Percentiles rank a stretch among this genome's conserved stretches.
These are phyloP conservation scores for Leucocoprinus sp. DNA, from an alignment of 768 basidiomycete species.

Conservation along the genomic window DNA sequence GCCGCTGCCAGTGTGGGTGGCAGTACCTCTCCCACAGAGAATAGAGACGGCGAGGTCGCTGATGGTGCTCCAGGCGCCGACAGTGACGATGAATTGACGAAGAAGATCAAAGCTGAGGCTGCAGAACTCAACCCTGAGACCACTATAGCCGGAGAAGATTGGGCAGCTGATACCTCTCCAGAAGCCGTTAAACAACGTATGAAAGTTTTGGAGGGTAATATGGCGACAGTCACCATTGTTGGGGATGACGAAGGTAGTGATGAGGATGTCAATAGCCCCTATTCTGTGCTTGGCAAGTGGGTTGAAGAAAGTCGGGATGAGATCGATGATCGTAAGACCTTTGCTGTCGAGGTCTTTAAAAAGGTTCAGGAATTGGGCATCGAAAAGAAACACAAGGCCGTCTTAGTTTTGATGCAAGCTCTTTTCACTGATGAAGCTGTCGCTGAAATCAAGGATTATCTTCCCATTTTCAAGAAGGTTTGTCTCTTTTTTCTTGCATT, in stretches of 20 bases:
- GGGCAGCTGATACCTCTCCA: conserved; percentile 88
- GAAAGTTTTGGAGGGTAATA: conserved; percentile 52
- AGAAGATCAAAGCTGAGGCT: conserved; percentile 87
- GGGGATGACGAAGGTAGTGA: conserved; percentile 90
- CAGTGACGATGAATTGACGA: conserved; percentile 83
- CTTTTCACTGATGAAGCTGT: conserved; percentile 74
- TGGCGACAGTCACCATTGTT: conserved; percentile 46
- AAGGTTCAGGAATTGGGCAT: conserved; percentile 88
- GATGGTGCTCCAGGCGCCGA: conserved; percentile 48
- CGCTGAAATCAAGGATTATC: conserved; percentile 55
- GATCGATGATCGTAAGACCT: conserved; percentile 38
- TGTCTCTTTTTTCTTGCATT: conserved; percentile 15
- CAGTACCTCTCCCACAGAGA: conserved; percentile 29
- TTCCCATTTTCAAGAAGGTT: conserved; percentile 72
- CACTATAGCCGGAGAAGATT: conserved; percentile 61
- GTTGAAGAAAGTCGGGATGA: conserved; percentile 59
- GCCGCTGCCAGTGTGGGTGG: conserved; percentile 40
- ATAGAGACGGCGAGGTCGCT: conserved; percentile 27
- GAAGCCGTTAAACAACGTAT: conserved; percentile 83
- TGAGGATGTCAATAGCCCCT: conserved; percentile 81
- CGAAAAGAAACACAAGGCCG: conserved; percentile 89
- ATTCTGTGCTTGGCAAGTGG: conserved; percentile 78
- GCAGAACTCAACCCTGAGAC: conserved; percentile 63
- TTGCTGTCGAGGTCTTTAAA: conserved; percentile 67
- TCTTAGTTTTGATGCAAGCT: conserved; percentile 75